These are phyloP conservation scores for Coniosporium apollinis DNA, from an alignment of 495 filamentous ascomycete genomes.

Conservation along the genomic window DNA sequence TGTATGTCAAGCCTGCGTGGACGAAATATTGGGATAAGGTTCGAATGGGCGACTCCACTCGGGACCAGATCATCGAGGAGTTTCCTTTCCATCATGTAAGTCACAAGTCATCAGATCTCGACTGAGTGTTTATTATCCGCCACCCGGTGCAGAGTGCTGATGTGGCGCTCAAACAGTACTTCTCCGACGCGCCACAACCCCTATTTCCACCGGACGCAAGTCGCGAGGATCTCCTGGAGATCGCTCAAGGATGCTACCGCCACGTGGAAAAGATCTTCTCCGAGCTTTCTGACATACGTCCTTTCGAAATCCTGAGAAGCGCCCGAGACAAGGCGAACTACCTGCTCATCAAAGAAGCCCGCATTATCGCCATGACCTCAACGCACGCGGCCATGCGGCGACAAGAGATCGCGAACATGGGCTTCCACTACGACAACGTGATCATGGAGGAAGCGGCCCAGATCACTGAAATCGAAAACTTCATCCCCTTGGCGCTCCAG, in stretches of 20 bases:
- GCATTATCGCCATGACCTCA: constrained; percentile 94
- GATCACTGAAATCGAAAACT: constrained; percentile 94
- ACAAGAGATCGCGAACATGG: constrained; percentile 75
- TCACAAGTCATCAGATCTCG: too few relatives aligned
- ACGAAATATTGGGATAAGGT: constrained; percentile 54
- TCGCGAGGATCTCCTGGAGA: constrained; percentile 54
- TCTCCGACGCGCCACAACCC: constrained; percentile 72
- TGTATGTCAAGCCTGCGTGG: constrained; percentile 83
- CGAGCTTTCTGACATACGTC: constrained; percentile 82
- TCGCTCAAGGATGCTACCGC: constrained; percentile 70
- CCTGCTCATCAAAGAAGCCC: constrained; percentile 82
- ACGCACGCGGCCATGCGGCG: constrained; percentile 97
- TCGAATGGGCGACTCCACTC: constrained; percentile 29
- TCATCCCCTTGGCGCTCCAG: constrained; percentile 84
- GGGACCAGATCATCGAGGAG: constrained; percentile 44
- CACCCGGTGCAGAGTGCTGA: too few relatives aligned
- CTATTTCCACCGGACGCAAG: constrained; percentile 51
- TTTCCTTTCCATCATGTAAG: constrained; percentile 91
- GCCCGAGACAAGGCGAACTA: constrained; percentile 90
- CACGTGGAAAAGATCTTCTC: constrained; percentile 87
- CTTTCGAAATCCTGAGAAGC: constrained; percentile 82
- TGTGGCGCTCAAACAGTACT: too few relatives aligned
- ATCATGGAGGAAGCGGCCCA: constrained; percentile 98
- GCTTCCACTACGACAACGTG: constrained; percentile 95
- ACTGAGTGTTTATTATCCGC: too few relatives aligned